A percentile compares a stretch with the other conserved stretches of the same genome.
Conservation (phyloP, 495 filamentous ascomycete species). For the Pyrenopolyporus hunteri region DNA sequence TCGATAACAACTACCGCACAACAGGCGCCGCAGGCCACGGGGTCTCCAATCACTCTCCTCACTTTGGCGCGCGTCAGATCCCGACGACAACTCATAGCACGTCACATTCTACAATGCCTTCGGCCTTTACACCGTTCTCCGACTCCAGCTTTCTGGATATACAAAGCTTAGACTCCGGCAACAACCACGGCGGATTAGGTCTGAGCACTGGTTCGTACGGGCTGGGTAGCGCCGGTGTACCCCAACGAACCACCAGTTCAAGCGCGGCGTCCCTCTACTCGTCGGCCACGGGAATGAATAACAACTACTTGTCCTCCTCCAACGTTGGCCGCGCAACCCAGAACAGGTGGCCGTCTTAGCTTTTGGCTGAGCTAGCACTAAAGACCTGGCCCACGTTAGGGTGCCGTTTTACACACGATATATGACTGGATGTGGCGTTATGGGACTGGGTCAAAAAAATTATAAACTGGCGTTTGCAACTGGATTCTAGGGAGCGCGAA, state of each 20-base stretch:
- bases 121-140: conserved; percentile 32
- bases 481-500: conserved; percentile 5
- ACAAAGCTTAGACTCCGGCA: conserved; percentile 44
- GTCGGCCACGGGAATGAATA: conserved; percentile 40
- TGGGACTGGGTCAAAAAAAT: conserved; percentile 27
- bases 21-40: conserved; percentile 38
- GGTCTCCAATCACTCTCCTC: conserved; percentile 47
- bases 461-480: conserved; percentile 35
- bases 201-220: conserved; percentile 37
- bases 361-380: background rate
- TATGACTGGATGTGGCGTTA: conserved; percentile 37
- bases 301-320: conserved; percentile 34
- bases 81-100: conserved; percentile 40
- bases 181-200: conserved; percentile 38
- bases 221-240: conserved; percentile 36
- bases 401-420: conserved; percentile 24
- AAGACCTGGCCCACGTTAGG: background rate
- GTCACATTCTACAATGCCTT: conserved; percentile 37
- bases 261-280: conserved; percentile 36
- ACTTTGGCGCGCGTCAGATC: conserved; percentile 42
- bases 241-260: conserved; percentile 40
- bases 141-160: conserved; percentile 51
- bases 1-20: conserved; percentile 44
- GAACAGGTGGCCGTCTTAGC: conserved; percentile 40
- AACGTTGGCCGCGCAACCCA: conserved; percentile 38